Conservation (phyloP, 1,139 yeast species). For the Magnusiomyces clavatus region DNA sequence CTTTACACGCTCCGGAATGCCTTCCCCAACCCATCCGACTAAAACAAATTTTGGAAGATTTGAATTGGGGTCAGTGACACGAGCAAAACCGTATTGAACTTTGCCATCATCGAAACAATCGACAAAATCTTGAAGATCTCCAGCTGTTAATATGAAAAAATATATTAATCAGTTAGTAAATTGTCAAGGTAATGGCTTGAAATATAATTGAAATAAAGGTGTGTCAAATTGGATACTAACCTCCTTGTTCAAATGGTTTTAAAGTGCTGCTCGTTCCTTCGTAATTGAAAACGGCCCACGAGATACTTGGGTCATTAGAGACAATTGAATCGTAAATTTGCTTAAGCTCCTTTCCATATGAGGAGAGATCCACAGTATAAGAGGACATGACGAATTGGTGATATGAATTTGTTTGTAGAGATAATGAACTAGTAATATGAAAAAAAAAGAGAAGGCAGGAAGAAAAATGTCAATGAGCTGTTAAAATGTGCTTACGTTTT, state of each 20-base stretch:
- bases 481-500: background rate
- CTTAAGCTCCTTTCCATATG: conserved; percentile 35
- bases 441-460: no score
- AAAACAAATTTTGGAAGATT: conserved; percentile 77
- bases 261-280: conserved; percentile 32
- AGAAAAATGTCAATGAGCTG: no score
- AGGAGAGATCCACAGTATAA: conserved; percentile 30
- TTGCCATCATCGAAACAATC: conserved; percentile 78
- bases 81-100: conserved; percentile 84
- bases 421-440: no score
- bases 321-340: conserved; percentile 35
- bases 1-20: conserved; percentile 39
- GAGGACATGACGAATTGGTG: conserved; percentile 14
- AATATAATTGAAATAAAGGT: background rate
- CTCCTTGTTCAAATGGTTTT: conserved; percentile 30
- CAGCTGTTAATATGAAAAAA: conserved; percentile 27
- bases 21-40: conserved; percentile 70
- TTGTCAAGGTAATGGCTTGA: no score
- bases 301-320: conserved; percentile 34
- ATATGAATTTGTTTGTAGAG: no score
- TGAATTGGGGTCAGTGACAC: conserved; percentile 84
- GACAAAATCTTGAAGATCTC: conserved; percentile 69
- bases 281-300: conserved; percentile 40
- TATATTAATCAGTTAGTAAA: background rate
- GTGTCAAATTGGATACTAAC: conserved; percentile 15